Evolutionary conservation across 805 yeast genomes (phyloP).

Genomic region (Ogataea salicorniae): DNA sequence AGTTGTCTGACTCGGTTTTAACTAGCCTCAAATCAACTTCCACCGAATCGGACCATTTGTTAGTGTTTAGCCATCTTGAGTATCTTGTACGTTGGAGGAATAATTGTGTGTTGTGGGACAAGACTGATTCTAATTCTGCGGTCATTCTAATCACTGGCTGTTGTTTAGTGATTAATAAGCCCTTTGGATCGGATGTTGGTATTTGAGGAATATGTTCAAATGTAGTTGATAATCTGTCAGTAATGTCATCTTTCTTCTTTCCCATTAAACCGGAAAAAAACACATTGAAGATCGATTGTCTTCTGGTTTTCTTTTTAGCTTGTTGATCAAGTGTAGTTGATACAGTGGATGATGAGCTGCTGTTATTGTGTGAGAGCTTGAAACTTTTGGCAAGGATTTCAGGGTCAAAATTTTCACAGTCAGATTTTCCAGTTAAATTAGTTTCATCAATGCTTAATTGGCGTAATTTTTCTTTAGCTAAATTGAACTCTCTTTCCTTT

Average conservation of each 20-base stretch:
- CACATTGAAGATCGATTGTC: constrained; percentile 25
- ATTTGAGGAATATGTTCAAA: not conserved
- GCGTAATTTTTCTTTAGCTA: not conserved
- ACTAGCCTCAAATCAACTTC: constrained; percentile 15
- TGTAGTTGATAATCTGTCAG: no score
- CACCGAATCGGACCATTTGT: constrained; percentile 23
- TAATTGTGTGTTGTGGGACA: constrained; percentile 10
- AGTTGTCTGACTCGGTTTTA: constrained; percentile 9
- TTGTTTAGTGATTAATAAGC: not conserved
- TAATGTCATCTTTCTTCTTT: no score
- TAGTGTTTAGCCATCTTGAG: constrained; percentile 21
- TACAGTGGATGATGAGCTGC: no score
- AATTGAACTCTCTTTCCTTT: constrained; percentile 1
- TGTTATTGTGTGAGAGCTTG: no score
- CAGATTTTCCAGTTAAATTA: not conserved
- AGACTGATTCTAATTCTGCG: constrained; percentile 4
- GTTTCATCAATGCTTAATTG: not conserved
- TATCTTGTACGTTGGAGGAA: constrained; percentile 20
- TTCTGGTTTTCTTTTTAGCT: constrained; percentile 10
- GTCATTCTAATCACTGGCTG: not conserved
- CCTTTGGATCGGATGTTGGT: not conserved
- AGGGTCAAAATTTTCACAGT: constrained; percentile 16
- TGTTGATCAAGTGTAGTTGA: not conserved
- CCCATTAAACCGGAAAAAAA: constrained; percentile 18
- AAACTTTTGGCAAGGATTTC: constrained; percentile 12